Evolutionary conservation across 1,284 basidiomycete species (phyloP), one percentile per base, ranked within the genome.

Genomic region (Fomitiporia mediterranea): DNA sequence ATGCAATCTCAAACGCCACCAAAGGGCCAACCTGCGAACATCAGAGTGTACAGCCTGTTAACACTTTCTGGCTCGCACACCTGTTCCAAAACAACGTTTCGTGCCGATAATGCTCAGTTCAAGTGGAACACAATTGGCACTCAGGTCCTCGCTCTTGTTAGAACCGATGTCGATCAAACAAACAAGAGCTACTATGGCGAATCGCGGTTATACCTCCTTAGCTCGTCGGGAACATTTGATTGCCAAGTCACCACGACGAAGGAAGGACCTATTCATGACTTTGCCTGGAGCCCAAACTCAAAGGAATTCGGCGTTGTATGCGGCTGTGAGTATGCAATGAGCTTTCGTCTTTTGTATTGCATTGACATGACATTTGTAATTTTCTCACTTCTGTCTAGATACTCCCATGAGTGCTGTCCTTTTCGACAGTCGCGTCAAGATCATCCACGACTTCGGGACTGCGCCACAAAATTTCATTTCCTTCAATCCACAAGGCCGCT

Each of bases 111-210:
- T 61, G 82, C 92, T 9, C 83, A 84, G 66, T 89, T 99, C 72
- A 98, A 98, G 73, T 98, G 96, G 96, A 98, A 98, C 72, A 83
- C 83, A 15, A 82, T 94, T 25, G 96, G 96, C 27, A 89, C 85
- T 0, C 84, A 93, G 67, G 87, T 90, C 3, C 77, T 99, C 55
- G 81, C 98, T 61, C 74, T 98, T 44, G 96, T 96, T 0, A 91
- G 95, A 64, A 96, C 94, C 5, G 97, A 99, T 64, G 94, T 98
- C 57, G 96, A 99, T 70, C 91, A 92, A 70, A 90, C 92, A 32
- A 96, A 96, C 72, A 98, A 93, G 79, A 95, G 89, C 65, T 99
- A 99, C 72, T 99, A 98, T 64, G 97, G 96, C 58, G 95, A 98
- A 76, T 97, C 94, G 7, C 92, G 94, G 62, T 76, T 99, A 64